Evolutionary conservation across 2,329 filamentous ascomycete species (phyloP).

Genomic region (Triangularia setosa): DNA sequence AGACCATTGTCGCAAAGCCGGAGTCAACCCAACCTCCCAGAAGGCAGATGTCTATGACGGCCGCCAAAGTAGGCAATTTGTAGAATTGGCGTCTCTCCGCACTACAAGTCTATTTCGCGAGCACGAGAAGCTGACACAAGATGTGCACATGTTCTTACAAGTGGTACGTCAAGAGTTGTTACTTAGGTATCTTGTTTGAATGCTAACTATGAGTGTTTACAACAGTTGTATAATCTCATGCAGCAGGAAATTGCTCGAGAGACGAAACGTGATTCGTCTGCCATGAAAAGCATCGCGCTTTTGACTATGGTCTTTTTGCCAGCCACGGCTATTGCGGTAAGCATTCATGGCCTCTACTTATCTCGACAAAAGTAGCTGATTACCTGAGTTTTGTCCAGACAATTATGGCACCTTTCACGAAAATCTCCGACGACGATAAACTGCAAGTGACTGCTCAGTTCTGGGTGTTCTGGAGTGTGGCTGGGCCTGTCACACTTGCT

Average conservation of each 20-base stretch:
- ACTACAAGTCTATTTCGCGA: neutral
- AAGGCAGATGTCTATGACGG: neutral
- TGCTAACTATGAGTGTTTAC: too few species aligned
- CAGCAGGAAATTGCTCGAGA: slow-evolving; percentile 1
- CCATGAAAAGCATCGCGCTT: slow-evolving; percentile 1
- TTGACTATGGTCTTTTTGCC: slow-evolving; percentile 1
- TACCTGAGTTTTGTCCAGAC: neutral
- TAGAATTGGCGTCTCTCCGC: neutral
- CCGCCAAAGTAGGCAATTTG: neutral
- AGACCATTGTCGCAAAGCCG: neutral
- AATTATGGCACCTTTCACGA: slow-evolving; percentile 2
- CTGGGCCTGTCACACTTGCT: neutral
- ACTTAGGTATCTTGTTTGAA: too few species aligned
- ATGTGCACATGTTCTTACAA: neutral
- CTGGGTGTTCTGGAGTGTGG: neutral
- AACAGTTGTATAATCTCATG: slow-evolving; percentile 1
- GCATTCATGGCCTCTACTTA: neutral
- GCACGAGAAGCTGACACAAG: neutral
- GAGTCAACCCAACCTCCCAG: neutral
- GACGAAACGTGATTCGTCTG: neutral
- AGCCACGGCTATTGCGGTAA: slow-evolving; percentile 1
- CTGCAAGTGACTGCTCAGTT: neutral
- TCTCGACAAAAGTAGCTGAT: neutral
- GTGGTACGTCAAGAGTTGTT: neutral
- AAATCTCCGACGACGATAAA: neutral